Conservation (phyloP, 2,329 filamentous ascomycete species). For the Colletotrichum graminicola region DNA sequence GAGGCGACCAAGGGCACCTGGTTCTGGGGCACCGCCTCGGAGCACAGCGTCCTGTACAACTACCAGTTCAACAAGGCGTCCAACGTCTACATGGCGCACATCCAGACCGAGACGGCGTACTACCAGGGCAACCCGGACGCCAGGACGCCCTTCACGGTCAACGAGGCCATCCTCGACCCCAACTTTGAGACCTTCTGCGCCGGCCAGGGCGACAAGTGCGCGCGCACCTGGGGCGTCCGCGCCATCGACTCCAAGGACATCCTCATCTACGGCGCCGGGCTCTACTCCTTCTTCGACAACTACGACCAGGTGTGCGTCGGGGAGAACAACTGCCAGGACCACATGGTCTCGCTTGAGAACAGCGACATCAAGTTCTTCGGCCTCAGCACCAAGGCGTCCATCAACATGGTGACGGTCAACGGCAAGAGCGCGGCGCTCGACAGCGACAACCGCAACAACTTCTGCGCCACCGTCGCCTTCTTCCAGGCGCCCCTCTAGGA, state of each 20-base stretch:
- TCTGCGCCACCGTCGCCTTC: conserved; percentile 71
- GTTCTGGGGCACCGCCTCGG: conserved; percentile 82
- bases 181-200: conserved; percentile 73
- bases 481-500: conserved; percentile 52
- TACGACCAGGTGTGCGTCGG: conserved; percentile 78
- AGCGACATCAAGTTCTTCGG: conserved; percentile 73
- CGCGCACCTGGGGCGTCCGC: conserved; percentile 83
- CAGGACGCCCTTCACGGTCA: conserved; percentile 71
- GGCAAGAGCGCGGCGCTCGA: conserved; percentile 66
- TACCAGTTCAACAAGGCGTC: conserved; percentile 85
- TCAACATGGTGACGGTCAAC: conserved; percentile 78
- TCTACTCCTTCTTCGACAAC: conserved; percentile 89
- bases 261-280: conserved; percentile 77
- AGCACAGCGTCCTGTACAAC: conserved; percentile 80
- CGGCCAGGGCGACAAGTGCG: conserved; percentile 60
- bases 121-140: conserved; percentile 87
- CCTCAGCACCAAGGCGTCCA: conserved; percentile 79
- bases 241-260: conserved; percentile 75
- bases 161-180: conserved; percentile 72
- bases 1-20: conserved; percentile 82
- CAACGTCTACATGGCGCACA: conserved; percentile 84
- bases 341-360: conserved; percentile 80
- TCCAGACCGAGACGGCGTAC: conserved; percentile 92
- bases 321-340: conserved; percentile 78
- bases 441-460: conserved; percentile 74